These are phyloP conservation scores for Puya raimondii DNA, from an alignment of 176 grass and related monocot genomes.

Conservation along the genomic window DNA sequence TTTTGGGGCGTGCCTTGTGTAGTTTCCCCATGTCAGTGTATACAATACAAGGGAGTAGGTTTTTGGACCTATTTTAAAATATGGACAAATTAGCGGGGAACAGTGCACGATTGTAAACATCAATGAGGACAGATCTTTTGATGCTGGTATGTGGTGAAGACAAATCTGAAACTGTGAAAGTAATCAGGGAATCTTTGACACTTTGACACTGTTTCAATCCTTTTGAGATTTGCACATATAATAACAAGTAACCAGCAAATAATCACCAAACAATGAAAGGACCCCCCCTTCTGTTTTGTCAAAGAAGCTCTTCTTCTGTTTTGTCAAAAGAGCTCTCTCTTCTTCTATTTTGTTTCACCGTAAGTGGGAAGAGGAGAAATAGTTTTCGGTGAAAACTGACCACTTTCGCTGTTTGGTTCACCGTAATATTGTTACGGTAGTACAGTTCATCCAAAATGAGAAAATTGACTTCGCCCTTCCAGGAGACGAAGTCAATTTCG, in stretches of 20 bases:
- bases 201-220: not conserved
- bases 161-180: constrained; percentile 1
- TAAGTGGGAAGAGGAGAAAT: no score
- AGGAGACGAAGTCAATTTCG: no score
- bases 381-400: no score
- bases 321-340: not conserved
- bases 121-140: constrained; percentile 2
- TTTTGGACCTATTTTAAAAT: not conserved
- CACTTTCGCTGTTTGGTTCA: no score
- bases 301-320: not conserved
- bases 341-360: no score
- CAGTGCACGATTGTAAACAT: constrained; percentile 2
- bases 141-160: not conserved
- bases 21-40: not conserved
- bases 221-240: not conserved
- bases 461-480: no score
- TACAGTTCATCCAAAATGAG: no score
- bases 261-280: not conserved
- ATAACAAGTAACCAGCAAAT: not conserved
- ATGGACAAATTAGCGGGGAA: not conserved
- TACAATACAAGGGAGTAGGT: not conserved
- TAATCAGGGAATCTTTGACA: constrained; percentile 1
- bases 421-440: no score
- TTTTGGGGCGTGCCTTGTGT: not conserved
- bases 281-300: not conserved